Evolutionary conservation across 176 grass and related monocot genomes (phyloP).

Genomic region (Coix lacrymajobi): DNA sequence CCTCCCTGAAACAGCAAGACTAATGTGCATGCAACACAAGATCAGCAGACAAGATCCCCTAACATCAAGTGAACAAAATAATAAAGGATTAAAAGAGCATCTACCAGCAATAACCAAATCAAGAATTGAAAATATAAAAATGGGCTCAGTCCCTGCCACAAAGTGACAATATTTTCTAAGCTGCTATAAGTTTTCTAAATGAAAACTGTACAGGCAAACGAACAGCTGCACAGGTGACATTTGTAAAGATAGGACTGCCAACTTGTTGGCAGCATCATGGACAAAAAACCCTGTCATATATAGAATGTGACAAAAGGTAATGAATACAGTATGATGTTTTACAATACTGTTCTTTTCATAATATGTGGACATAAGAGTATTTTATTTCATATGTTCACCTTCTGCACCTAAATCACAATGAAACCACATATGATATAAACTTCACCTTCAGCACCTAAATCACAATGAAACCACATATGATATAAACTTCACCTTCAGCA

Average conservation of each 20-base stretch:
- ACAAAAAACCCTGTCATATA: constrained; percentile 8
- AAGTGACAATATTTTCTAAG: not conserved
- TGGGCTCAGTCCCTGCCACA: not conserved
- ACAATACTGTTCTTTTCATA: not conserved
- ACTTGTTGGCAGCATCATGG: not conserved
- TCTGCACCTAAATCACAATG: constrained; percentile 1
- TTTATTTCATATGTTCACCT: not conserved
- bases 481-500: not conserved
- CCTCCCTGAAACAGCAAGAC: constrained; percentile 8
- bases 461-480: not conserved
- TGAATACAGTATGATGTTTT: not conserved
- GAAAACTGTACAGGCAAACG: not conserved
- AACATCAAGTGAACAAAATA: constrained; percentile 24
- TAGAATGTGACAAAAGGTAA: not conserved
- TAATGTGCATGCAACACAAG: constrained; percentile 29
- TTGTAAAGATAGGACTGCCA: not conserved
- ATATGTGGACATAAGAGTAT: not conserved
- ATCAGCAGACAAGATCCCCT: constrained; percentile 33
- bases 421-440: not conserved
- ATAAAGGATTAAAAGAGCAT: constrained; percentile 14
- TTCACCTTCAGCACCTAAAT: not conserved
- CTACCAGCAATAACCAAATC: constrained; percentile 9
- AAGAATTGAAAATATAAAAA: not conserved
- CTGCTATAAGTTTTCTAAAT: not conserved
- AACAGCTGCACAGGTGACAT: not conserved